Base-by-base conservation (phyloP, 2,329 filamentous ascomycete genomes). In the Epichloe typhina region DNA sequence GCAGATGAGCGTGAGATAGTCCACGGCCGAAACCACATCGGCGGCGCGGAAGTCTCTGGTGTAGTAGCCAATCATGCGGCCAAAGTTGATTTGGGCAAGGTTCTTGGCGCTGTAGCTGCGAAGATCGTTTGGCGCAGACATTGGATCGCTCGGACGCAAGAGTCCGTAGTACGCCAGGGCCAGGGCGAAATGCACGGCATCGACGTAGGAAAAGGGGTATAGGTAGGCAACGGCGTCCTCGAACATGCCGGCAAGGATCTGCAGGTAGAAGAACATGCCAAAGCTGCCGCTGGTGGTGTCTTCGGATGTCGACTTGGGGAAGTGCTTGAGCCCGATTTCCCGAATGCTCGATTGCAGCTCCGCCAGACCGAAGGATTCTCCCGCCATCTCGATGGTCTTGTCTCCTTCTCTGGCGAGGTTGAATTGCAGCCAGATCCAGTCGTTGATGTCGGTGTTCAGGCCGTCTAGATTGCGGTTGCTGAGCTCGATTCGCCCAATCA, bases 31-130 rank as follows among this genome's bases (percentile, higher is more conserved):
- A 52, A 86, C 86, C 6, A 89, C 86, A 61, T 94, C 84, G 19
- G 89, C 90, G 33, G 88, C 88, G 49, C 93, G 84, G 79, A 98
- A 98, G 67, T 96, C 90, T 50, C 86, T 81, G 4, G 94, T 98
- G 72, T 98, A 98, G 65, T 93, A 88, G 40, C 91, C 94, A 54
- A 97, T 75, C 74, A 97, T 87, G 53, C 86, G 84, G 43, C 88
- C 90, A 69, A 97, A 97, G 72, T 93, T 95, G 68, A 98, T 84
- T 65, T 96, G 89, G 5, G 89, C 77, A 55, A 80, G 74, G 56
- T 80, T 77, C 58, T 82, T 79, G 60, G 77, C 85, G 58, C 80
- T 88, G 66, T 80, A 70, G 57, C 74, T 81, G 41, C 81, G 69
- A 45, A 84, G 69, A 59, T 94, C 86, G 62, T 85, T 84, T 47